Percentiles rank a stretch among this genome's conserved stretches.
Evolutionary conservation across 2,329 filamentous ascomycete genomes (phyloP).

Genomic region (Microcyclospora tardicrescens): DNA sequence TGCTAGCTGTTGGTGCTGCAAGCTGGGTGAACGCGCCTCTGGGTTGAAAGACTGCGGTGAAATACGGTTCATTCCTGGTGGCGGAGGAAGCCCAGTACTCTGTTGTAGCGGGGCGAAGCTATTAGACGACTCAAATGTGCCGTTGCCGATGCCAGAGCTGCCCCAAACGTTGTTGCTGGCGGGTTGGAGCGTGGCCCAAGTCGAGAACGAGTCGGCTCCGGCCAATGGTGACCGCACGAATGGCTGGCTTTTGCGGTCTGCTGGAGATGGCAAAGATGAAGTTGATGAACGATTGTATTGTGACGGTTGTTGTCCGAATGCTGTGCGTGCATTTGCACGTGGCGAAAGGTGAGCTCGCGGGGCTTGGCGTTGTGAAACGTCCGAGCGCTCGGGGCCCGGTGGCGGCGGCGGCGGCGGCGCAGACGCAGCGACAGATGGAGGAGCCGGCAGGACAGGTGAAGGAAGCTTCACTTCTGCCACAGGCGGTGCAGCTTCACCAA

Average conservation of each 20-base stretch:
- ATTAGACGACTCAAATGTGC: constrained; percentile 47
- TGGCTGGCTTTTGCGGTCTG: constrained; percentile 23
- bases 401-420: constrained; percentile 10
- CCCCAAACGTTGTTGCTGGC: constrained; percentile 57
- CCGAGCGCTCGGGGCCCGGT: constrained; percentile 5
- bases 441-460: constrained; percentile 1
- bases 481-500: not conserved
- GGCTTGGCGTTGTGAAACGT: constrained; percentile 7
- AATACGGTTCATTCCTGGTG: constrained; percentile 22
- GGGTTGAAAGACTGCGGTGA: constrained; percentile 18
- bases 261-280: constrained; percentile 31
- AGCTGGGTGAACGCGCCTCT: constrained; percentile 14
- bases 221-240: constrained; percentile 20
- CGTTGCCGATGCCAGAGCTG: constrained; percentile 61
- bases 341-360: constrained; percentile 11
- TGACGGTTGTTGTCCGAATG: constrained; percentile 12
- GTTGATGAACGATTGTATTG: constrained; percentile 18
- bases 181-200: constrained; percentile 24
- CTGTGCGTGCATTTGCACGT: constrained; percentile 9
- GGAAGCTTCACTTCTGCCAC: constrained; percentile 8
- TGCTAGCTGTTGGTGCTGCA: constrained; percentile 12
- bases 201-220: constrained; percentile 10
- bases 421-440: not conserved
- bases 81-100: constrained; percentile 16
- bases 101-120: constrained; percentile 20